Conservation (phyloP, 73 alveolate genomes). For the Symbiodinium natans region DNA sequence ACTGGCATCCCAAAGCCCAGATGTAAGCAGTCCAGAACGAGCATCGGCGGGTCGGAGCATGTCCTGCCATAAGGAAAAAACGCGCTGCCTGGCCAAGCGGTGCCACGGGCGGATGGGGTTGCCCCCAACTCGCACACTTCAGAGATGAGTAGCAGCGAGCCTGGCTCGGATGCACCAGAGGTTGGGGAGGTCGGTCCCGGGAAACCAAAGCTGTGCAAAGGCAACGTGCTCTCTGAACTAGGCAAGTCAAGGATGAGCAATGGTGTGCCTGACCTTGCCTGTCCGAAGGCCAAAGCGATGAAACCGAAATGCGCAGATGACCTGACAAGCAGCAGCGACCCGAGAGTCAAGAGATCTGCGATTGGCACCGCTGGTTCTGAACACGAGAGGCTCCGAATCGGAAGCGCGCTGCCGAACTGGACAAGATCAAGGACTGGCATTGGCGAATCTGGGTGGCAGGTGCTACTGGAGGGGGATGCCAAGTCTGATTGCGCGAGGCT, state of each 20-base stretch:
- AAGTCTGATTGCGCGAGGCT: not conserved
- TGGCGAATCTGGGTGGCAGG: not conserved
- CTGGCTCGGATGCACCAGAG: not conserved
- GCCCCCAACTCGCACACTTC: not conserved
- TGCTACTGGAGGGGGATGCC: not conserved
- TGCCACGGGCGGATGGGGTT: not conserved
- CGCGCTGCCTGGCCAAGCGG: not conserved
- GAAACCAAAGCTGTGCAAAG: not conserved
- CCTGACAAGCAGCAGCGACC: not conserved
- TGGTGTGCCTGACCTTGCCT: not conserved
- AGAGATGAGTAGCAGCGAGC: not conserved
- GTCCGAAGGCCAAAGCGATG: not conserved
- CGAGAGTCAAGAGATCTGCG: not conserved
- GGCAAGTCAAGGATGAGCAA: not conserved
- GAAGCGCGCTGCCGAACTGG: not conserved
- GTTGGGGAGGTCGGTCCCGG: not conserved
- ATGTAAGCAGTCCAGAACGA: not conserved
- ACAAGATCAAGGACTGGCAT: not conserved
- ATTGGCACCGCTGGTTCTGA: not conserved
- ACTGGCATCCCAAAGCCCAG: not conserved
- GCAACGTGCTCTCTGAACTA: not conserved
- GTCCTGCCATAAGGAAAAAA: not conserved
- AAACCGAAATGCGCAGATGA: not conserved
- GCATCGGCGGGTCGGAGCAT: not conserved
- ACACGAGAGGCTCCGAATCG: not conserved